phyloP scores from a whole-genome alignment of 257 asterid species.

The Solanum gandarillasii region DNA sequence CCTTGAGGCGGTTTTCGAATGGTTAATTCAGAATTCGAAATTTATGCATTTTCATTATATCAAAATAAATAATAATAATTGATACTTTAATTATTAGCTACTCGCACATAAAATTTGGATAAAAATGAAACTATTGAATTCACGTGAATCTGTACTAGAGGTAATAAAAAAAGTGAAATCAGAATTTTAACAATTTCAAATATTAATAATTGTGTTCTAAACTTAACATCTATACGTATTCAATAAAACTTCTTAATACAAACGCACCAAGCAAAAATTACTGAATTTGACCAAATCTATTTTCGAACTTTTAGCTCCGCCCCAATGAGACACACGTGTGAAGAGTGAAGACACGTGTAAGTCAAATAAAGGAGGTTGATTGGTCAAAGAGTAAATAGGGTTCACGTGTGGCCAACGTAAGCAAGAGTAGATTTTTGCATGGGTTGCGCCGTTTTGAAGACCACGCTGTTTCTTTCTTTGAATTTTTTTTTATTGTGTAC shows the following conservation, averaged over 20 bases:
- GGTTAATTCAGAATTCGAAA: not conserved
- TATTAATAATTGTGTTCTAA: no score
- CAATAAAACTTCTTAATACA: no score
- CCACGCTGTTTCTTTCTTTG: constrained; percentile 1
- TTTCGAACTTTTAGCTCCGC: not conserved
- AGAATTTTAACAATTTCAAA: no score
- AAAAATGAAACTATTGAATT: no score
- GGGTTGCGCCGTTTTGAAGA: constrained; percentile 42
- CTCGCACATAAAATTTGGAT: not conserved
- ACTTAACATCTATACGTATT: not conserved
- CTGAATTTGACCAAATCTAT: not conserved
- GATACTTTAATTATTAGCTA: not conserved
- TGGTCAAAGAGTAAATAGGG: not conserved
- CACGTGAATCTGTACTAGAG: not conserved
- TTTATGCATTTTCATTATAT: not conserved
- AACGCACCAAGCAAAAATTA: not conserved
- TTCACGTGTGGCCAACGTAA: constrained; percentile 47
- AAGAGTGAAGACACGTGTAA: not conserved
- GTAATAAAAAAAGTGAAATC: not conserved
- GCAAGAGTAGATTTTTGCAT: constrained; percentile 13
- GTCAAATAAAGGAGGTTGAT: not conserved
- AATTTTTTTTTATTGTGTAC: no score
- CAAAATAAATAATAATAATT: not conserved
- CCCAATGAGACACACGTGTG: constrained; percentile 17
- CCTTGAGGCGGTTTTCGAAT: not conserved